Percentiles rank a stretch among this genome's conserved stretches.
These are phyloP conservation scores for Mucor circinelloides DNA, from an alignment of 371 early-diverging fungal species.

Conservation along the genomic window DNA sequence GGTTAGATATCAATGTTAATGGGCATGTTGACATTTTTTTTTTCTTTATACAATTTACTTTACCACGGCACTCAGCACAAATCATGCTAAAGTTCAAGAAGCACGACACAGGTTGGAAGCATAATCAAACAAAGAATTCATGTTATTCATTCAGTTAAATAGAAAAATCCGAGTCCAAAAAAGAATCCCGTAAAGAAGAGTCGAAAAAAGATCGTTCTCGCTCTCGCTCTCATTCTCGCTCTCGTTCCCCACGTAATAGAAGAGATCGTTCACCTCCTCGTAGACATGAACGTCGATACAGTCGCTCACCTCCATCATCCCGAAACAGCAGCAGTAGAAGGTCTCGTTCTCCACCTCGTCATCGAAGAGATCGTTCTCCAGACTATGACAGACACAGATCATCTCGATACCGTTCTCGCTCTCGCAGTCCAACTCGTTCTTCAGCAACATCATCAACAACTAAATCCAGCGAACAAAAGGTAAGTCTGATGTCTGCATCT, in stretches of 20 bases:
- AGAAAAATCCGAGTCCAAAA: not conserved
- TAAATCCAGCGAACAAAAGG: constrained; percentile 1
- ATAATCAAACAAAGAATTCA: not conserved
- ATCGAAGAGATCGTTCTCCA: too few species aligned
- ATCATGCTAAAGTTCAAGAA: constrained; percentile 50
- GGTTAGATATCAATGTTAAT: too few species aligned
- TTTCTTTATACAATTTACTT: too few species aligned
- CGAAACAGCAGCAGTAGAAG: not conserved
- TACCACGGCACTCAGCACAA: not conserved
- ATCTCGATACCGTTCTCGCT: not conserved
- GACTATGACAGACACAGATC: too few species aligned
- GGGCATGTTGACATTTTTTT: too few species aligned
- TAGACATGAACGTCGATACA: constrained; percentile 7
- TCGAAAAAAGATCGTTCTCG: not conserved
- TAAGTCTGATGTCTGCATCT: not conserved
- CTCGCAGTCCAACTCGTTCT: not conserved
- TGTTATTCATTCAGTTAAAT: not conserved
- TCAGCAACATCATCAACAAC: not conserved
- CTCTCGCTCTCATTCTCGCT: constrained; percentile 3
- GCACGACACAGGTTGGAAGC: constrained; percentile 40
- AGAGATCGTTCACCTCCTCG: constrained; percentile 17
- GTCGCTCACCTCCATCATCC: constrained; percentile 7
- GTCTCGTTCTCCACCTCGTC: constrained; percentile 5
- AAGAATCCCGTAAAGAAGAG: not conserved
- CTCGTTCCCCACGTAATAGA: constrained; percentile 13